These are phyloP conservation scores for Cryptosporidium meleagridis DNA, from an alignment of 169 alveolate genomes.

Conservation along the genomic window DNA sequence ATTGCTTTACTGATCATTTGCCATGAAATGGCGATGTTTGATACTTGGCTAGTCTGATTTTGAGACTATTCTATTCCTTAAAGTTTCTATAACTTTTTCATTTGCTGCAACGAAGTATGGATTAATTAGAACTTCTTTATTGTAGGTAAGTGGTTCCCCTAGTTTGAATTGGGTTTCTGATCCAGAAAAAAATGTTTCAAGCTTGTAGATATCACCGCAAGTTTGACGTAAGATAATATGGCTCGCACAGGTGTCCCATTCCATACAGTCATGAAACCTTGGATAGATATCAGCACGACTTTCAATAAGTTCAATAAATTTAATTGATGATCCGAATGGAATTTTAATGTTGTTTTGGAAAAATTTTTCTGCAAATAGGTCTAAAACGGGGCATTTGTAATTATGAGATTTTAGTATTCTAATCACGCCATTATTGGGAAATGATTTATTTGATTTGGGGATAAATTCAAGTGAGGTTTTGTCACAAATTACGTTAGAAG, in stretches of 20 bases:
- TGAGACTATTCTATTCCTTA: not conserved
- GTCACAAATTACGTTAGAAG: slow-evolving; percentile 26
- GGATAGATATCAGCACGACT: slow-evolving; percentile 77
- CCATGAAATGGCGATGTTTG: not conserved
- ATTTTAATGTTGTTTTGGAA: not conserved
- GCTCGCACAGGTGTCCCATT: slow-evolving; percentile 82
- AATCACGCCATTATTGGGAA: not conserved
- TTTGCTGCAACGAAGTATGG: slow-evolving; percentile 75
- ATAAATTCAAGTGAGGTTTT: not conserved
- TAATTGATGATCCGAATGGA: slow-evolving; percentile 75
- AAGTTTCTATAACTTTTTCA: not conserved
- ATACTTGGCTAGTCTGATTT: not conserved
- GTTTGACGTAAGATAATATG: slow-evolving; percentile 74
- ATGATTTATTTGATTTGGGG: not conserved
- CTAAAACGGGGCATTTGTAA: slow-evolving; percentile 19
- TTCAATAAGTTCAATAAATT: slow-evolving; percentile 75
- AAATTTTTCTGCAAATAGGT: not conserved
- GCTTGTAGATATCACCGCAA: slow-evolving; percentile 74
- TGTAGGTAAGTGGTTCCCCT: slow-evolving; percentile 75
- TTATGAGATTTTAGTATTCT: slow-evolving; percentile 39
- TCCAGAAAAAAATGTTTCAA: slow-evolving; percentile 12
- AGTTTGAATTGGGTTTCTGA: slow-evolving; percentile 21
- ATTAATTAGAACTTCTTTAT: slow-evolving; percentile 66
- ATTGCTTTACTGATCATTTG: not conserved
- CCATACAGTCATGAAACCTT: slow-evolving; percentile 77